phyloP scores from a whole-genome alignment of 371 early-diverging fungal genomes.

The Mortierella sp. region DNA sequence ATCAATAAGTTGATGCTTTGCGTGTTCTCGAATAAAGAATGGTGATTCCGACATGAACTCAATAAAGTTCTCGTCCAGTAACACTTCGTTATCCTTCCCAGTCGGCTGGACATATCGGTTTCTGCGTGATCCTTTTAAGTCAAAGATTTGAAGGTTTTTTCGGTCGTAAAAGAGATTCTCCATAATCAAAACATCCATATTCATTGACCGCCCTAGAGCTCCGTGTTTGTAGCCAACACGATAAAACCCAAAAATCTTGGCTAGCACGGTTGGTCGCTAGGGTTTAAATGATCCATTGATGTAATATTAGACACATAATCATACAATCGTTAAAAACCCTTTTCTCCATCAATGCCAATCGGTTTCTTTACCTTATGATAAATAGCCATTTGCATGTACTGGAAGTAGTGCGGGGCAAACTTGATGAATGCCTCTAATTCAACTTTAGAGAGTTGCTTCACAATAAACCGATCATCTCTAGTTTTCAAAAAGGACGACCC shows the following conservation, averaged over 20 bases:
- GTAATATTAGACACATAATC: not conserved
- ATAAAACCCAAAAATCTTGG: conserved; percentile 95
- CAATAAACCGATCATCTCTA: conserved; percentile 90
- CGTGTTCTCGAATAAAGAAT: conserved; percentile 88
- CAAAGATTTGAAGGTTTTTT: conserved; percentile 83
- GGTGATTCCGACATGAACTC: conserved; percentile 88
- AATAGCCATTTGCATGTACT: conserved; percentile 87
- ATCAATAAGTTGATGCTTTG: conserved; percentile 82
- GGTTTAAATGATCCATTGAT: not conserved
- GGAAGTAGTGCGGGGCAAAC: conserved; percentile 94
- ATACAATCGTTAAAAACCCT: too few species aligned
- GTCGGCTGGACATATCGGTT: conserved; percentile 93
- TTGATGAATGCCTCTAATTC: conserved; percentile 92
- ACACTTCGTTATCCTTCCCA: conserved; percentile 86
- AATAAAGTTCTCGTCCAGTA: conserved; percentile 93
- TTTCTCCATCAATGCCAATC: too few species aligned
- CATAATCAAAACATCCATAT: conserved; percentile 95
- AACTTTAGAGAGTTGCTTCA: conserved; percentile 89
- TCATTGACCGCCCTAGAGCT: conserved; percentile 81
- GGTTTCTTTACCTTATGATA: conserved; percentile 73
- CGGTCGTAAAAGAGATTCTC: conserved; percentile 94
- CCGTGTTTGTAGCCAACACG: conserved; percentile 88
- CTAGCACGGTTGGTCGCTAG: conserved; percentile 86
- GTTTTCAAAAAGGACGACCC: conserved; percentile 94
- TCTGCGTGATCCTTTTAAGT: conserved; percentile 95